Percentiles rank a stretch among this genome's conserved stretches.
phyloP scores from a whole-genome alignment of 2,329 filamentous ascomycete species.

The Penicillium sp. region DNA sequence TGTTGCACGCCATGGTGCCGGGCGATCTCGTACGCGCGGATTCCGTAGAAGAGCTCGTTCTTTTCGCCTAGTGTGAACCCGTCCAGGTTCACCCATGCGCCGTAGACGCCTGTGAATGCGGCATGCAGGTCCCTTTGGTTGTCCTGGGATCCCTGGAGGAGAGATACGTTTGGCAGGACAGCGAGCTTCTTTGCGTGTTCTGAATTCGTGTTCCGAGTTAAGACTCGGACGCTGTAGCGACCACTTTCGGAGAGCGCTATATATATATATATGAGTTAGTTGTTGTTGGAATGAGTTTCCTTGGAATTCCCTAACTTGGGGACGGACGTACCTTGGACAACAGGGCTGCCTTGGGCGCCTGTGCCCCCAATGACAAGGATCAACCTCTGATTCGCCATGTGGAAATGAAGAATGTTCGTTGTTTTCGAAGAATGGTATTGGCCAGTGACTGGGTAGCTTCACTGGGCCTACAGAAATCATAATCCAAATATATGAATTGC shows the following conservation, averaged over 20 bases:
- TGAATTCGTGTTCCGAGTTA: background rate
- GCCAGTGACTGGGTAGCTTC: too few relatives aligned
- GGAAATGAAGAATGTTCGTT: too few relatives aligned
- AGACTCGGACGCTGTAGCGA: background rate
- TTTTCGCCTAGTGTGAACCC: slow-evolving; percentile 52
- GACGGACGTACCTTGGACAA: slow-evolving; percentile 51
- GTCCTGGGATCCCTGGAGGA: background rate
- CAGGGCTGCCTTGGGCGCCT: slow-evolving; percentile 57
- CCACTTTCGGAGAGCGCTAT: background rate
- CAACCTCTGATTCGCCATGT: background rate
- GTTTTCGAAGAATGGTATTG: too few relatives aligned
- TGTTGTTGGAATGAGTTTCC: too few relatives aligned
- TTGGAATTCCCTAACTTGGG: slow-evolving; percentile 27
- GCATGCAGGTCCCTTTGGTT: background rate
- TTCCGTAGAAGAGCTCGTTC: slow-evolving; percentile 41
- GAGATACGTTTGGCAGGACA: background rate
- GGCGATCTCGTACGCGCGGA: slow-evolving; percentile 49
- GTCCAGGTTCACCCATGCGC: slow-evolving; percentile 59
- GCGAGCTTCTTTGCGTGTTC: background rate
- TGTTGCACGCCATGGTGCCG: slow-evolving; percentile 48
- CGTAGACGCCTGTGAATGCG: slow-evolving; percentile 51
- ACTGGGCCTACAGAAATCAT: too few relatives aligned
- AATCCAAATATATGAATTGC: too few relatives aligned
- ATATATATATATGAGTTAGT: background rate
- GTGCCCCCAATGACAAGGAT: slow-evolving; percentile 53